Evolutionary conservation across 768 basidiomycete species (phyloP).

Genomic region (Termitomyces sp.): DNA sequence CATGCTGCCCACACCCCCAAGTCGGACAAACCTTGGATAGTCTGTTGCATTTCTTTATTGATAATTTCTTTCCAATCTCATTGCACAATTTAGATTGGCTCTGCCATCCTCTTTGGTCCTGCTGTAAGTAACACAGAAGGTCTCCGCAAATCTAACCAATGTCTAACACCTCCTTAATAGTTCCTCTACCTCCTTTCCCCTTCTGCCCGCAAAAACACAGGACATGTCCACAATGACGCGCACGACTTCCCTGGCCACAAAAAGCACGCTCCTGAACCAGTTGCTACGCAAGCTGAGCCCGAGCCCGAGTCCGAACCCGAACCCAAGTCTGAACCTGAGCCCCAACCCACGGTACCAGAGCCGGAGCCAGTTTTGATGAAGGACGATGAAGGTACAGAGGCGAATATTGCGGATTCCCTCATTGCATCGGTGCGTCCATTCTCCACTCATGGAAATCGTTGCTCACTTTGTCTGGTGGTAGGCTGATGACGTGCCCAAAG

Average conservation of each 20-base stretch:
- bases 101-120: conserved; percentile 34
- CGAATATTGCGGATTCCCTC: conserved; percentile 28
- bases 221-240: conserved; percentile 28
- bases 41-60: conserved; percentile 18
- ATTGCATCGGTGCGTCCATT: conserved; percentile 17
- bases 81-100: conserved; percentile 27
- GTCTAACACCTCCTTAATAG: conserved; percentile 15
- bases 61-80: conserved; percentile 1
- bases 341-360: conserved; percentile 5
- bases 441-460: background rate
- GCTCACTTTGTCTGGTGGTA: background rate
- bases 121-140: conserved; percentile 23
- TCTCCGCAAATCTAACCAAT: background rate
- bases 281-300: conserved; percentile 2
- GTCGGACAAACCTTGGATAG: conserved; percentile 41
- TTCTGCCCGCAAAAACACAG: conserved; percentile 27
- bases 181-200: conserved; percentile 38
- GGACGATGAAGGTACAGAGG: conserved; percentile 35
- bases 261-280: conserved; percentile 1
- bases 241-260: conserved; percentile 25
- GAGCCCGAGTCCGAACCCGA: conserved; percentile 14
- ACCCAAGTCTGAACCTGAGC: background rate
- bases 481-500: conserved; percentile 13
- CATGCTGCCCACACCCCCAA: conserved; percentile 23
- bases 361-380: conserved; percentile 23